phyloP scores from a whole-genome alignment of 2,329 filamentous ascomycete species.

The Botryotinia narcissicola region DNA sequence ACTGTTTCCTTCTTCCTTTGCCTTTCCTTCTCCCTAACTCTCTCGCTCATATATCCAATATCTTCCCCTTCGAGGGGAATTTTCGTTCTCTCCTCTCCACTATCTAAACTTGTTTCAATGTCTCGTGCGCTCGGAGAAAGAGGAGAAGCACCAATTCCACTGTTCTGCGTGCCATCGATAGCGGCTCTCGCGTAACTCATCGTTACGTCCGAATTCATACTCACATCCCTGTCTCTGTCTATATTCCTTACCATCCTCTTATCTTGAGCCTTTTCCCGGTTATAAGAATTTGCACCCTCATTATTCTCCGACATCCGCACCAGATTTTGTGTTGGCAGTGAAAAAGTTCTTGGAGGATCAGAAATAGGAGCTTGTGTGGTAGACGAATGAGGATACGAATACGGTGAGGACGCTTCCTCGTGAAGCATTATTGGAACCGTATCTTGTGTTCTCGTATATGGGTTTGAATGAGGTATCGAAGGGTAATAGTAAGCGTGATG shows the following conservation, averaged over 20 bases:
- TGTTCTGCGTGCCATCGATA: conserved; percentile 2
- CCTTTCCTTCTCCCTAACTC: background rate
- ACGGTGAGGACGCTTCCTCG: background rate
- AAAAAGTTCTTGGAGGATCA: background rate
- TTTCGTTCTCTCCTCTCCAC: background rate
- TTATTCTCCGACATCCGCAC: background rate
- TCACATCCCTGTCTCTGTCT: background rate
- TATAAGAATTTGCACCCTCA: background rate
- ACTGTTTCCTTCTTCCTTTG: background rate
- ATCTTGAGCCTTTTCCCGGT: background rate
- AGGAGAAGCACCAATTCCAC: background rate
- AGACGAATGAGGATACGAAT: background rate
- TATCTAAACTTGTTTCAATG: background rate
- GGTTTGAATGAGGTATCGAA: background rate
- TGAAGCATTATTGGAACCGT: background rate
- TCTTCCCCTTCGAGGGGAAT: background rate
- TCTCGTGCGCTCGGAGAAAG: background rate
- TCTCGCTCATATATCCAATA: background rate
- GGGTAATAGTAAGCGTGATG: conserved; percentile 9
- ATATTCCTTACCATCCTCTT: background rate
- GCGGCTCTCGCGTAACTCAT: conserved; percentile 3
- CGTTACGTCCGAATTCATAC: background rate
- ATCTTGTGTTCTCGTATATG: background rate
- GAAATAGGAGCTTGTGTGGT: background rate
- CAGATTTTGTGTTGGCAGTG: background rate